Conservation (phyloP, 805 yeast genomes). For the Ogataea philodendri region DNA sequence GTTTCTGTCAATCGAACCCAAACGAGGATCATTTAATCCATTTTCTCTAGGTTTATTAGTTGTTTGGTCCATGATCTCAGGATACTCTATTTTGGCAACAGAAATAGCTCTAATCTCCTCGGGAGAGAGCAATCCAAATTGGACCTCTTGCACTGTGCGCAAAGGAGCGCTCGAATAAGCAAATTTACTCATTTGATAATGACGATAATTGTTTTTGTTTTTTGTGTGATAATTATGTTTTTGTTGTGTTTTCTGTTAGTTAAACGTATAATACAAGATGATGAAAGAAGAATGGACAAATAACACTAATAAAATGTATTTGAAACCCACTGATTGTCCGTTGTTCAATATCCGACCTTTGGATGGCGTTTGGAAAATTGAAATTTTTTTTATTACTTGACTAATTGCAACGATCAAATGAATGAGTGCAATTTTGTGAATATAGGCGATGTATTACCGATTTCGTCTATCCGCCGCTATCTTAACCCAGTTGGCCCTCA, state of each 20-base stretch:
- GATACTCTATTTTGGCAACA: slow-evolving; percentile 96
- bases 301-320: slow-evolving; percentile 10
- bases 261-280: slow-evolving; percentile 18
- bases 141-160: slow-evolving; percentile 96
- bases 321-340: slow-evolving; percentile 17
- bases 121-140: slow-evolving; percentile 96
- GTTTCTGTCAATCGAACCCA: slow-evolving; percentile 96
- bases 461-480: slow-evolving; percentile 15
- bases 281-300: slow-evolving; percentile 12
- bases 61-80: slow-evolving; percentile 99
- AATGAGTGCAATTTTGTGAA: slow-evolving; percentile 30
- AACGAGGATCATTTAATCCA: slow-evolving; percentile 94
- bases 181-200: slow-evolving; percentile 43
- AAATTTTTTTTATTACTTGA: slow-evolving; percentile 10
- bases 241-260: slow-evolving; percentile 9
- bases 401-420: slow-evolving; percentile 31
- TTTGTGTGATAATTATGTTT: slow-evolving; percentile 11
- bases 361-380: slow-evolving; percentile 12
- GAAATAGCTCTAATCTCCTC: slow-evolving; percentile 97
- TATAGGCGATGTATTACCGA: slow-evolving; percentile 12
- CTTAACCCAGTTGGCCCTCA: slow-evolving; percentile 17
- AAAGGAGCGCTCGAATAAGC: slow-evolving; percentile 98
- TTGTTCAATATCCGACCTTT: slow-evolving; percentile 8
- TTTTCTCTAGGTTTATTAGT: slow-evolving; percentile 94
- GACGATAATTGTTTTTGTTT: slow-evolving; percentile 15